Evolutionary conservation across 2,329 filamentous ascomycete genomes (phyloP).

Genomic region (Hirsutella thompsonii): DNA sequence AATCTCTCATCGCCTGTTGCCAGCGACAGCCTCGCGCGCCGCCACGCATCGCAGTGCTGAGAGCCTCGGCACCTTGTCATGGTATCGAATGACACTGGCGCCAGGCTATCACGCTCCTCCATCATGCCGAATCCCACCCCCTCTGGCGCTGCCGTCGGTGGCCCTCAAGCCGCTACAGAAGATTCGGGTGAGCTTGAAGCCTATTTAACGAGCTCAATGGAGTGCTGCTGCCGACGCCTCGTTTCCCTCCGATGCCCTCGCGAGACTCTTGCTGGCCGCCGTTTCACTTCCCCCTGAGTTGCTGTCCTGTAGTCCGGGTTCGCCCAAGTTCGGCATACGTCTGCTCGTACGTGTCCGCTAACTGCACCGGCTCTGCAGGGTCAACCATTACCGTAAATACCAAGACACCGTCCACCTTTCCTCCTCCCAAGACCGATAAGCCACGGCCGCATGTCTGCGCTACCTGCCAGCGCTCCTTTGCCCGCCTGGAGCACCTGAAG

Average conservation of each 20-base stretch:
- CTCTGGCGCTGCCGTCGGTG: conserved; percentile 15
- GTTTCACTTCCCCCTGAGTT: conserved; percentile 5
- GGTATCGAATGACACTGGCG: conserved; percentile 26
- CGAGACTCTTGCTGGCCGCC: conserved; percentile 1
- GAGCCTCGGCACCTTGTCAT: conserved; percentile 13
- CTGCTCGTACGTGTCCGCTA: conserved; percentile 5
- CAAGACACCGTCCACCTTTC: conserved; percentile 37
- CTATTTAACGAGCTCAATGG: conserved; percentile 8
- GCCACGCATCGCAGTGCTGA: not conserved
- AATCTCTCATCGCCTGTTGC: not conserved
- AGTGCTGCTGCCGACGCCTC: not conserved
- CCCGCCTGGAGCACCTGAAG: conserved; percentile 89
- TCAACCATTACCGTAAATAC: conserved; percentile 41
- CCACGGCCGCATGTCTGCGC: conserved; percentile 87
- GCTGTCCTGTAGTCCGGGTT: not conserved
- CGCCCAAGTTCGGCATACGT: not conserved
- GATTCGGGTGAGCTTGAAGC: conserved; percentile 25
- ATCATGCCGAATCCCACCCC: conserved; percentile 23
- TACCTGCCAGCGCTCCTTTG: conserved; percentile 86
- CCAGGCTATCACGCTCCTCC: conserved; percentile 21
- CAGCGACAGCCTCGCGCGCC: not conserved
- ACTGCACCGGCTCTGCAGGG: conserved; percentile 17
- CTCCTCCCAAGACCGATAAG: conserved; percentile 92
- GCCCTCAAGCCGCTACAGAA: conserved; percentile 17
- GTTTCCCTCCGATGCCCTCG: not conserved